Evolutionary conservation across 768 basidiomycete species (phyloP).

Genomic region (Lactarius hengduanensis): DNA sequence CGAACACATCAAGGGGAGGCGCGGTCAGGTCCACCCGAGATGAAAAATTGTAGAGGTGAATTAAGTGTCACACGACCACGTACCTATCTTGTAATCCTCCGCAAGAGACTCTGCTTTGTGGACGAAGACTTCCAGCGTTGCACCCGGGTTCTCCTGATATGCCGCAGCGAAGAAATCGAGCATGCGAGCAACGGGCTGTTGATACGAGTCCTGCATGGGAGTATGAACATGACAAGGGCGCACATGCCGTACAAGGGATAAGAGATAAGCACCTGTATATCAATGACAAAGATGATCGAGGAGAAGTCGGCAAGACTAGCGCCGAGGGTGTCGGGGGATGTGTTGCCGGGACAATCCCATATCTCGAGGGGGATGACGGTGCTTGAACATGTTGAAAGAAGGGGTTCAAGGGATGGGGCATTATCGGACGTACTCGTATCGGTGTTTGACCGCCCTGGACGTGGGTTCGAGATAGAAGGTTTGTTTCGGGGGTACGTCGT

Average conservation of each 20-base stretch:
- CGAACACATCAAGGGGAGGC: slow-evolving; percentile 1
- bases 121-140: slow-evolving; percentile 88
- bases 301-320: slow-evolving; percentile 76
- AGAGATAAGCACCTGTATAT: slow-evolving; percentile 62
- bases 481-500: slow-evolving; percentile 76
- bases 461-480: slow-evolving; percentile 90
- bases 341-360: slow-evolving; percentile 92
- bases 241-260: slow-evolving; percentile 12
- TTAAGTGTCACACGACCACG: slow-evolving; percentile 30
- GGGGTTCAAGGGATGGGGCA: slow-evolving; percentile 5
- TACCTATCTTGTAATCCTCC: slow-evolving; percentile 90
- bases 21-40: slow-evolving; percentile 12
- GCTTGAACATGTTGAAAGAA: slow-evolving; percentile 41
- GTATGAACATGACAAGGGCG: not conserved
- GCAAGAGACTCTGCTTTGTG: slow-evolving; percentile 92
- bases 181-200: slow-evolving; percentile 78
- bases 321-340: slow-evolving; percentile 75
- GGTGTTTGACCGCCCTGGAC: slow-evolving; percentile 67
- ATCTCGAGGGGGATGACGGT: slow-evolving; percentile 90
- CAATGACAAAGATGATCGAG: slow-evolving; percentile 89
- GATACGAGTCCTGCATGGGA: slow-evolving; percentile 67
- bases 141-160: slow-evolving; percentile 68
- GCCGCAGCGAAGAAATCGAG: slow-evolving; percentile 80
- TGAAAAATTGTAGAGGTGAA: slow-evolving; percentile 9
- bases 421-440: slow-evolving; percentile 69